A percentile compares a stretch with the other conserved stretches of the same genome.
Conservation (phyloP, 331 rosid genomes). For the Cucumis variabilis region DNA sequence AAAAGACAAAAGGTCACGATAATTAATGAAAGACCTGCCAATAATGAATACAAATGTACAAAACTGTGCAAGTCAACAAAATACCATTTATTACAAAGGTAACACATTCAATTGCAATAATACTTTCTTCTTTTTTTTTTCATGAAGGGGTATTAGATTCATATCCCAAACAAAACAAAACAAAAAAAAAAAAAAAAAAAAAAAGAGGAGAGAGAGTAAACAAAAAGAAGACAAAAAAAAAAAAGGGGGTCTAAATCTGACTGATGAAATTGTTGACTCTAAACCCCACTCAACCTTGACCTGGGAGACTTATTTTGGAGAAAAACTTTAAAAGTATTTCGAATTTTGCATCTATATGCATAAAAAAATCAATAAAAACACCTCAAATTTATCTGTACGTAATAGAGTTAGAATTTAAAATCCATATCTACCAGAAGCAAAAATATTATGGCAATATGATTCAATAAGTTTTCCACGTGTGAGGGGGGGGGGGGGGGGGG, state of each 20-base stretch:
- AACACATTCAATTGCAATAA: background rate
- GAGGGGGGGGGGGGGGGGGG: background rate
- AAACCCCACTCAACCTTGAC: constrained; percentile 48
- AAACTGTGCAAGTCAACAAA: background rate
- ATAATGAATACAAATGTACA: background rate
- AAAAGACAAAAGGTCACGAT: background rate
- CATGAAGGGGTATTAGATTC: background rate
- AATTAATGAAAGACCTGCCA: background rate
- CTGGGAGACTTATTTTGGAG: background rate
- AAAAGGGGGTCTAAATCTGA: constrained; percentile 66
- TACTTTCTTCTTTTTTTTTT: background rate
- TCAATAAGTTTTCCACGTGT: no score
- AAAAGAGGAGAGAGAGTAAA: background rate
- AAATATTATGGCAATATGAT: no score
- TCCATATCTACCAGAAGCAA: background rate
- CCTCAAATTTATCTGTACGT: background rate
- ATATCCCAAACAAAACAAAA: background rate
- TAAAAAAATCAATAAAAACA: no score
- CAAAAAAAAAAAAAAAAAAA: background rate
- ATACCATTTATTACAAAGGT: no score
- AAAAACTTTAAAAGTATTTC: no score
- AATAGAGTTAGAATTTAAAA: background rate
- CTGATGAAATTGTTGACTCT: constrained; percentile 82
- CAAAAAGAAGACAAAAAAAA: constrained; percentile 74
- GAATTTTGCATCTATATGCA: no score